Conservation (phyloP, 2,329 filamentous ascomycete species). For the Elsinoe ampelina region DNA sequence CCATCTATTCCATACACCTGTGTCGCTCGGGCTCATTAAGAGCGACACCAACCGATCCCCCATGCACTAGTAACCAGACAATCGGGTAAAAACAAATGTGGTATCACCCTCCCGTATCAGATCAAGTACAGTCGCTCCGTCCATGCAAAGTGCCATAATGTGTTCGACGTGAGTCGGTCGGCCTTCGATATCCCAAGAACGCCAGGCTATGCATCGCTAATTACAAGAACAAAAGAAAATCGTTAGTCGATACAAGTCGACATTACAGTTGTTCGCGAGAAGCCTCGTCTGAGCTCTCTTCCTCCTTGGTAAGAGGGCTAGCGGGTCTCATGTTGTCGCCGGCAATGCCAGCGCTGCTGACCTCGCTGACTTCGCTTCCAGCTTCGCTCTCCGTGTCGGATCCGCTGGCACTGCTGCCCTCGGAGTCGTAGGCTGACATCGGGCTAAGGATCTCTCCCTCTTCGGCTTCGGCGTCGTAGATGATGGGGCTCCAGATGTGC, state of each 20-base stretch:
- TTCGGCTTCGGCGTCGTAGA: constrained; percentile 43
- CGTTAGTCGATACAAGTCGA: neutral
- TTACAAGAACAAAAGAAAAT: constrained; percentile 2
- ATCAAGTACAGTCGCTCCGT: neutral
- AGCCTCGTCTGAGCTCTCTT: neutral
- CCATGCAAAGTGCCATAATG: neutral
- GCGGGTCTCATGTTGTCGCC: neutral
- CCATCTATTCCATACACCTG: neutral
- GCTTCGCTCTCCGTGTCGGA: constrained; percentile 15
- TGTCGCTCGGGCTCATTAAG: constrained; percentile 6
- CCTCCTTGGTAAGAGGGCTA: neutral
- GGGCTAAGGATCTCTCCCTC: constrained; percentile 25
- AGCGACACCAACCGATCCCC: neutral
- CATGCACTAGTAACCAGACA: neutral
- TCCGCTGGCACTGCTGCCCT: constrained; percentile 7
- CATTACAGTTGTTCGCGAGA: neutral
- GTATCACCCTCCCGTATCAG: neutral
- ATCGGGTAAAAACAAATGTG: constrained; percentile 5
- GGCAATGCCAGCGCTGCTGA: neutral
- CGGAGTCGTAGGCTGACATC: neutral
- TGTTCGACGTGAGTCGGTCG: neutral
- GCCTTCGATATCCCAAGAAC: neutral
- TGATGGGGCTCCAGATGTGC: constrained; percentile 73
- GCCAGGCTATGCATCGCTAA: constrained; percentile 10
- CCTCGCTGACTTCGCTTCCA: constrained; percentile 15